A percentile compares a stretch with the other conserved stretches of the same genome.
These are phyloP conservation scores for Cladorrhinum samala DNA, from an alignment of 495 filamentous ascomycete species.

Conservation along the genomic window DNA sequence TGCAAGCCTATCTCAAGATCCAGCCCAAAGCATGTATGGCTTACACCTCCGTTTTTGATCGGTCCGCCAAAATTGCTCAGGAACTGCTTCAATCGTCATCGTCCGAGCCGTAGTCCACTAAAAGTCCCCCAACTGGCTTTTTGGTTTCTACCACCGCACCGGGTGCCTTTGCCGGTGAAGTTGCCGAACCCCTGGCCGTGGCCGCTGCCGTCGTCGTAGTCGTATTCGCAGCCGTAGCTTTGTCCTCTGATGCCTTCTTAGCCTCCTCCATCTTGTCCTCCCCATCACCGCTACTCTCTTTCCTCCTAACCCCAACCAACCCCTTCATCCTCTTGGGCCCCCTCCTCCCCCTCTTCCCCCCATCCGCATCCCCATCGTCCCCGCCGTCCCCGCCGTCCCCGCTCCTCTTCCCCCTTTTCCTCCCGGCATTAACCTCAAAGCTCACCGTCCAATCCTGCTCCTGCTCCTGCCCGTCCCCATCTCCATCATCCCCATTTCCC, in stretches of 20 bases:
- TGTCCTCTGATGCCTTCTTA: no score
- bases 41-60: no score
- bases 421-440: background rate
- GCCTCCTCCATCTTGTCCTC: conserved; percentile 1
- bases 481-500: conserved; percentile 23
- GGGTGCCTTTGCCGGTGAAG: background rate
- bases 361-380: conserved; percentile 21
- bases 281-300: conserved; percentile 3
- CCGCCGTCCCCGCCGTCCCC: conserved; percentile 15
- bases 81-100: conserved; percentile 19
- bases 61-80: background rate
- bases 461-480: conserved; percentile 16
- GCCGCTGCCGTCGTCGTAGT: no score
- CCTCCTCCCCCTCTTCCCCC: conserved; percentile 21
- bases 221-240: no score
- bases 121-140: conserved; percentile 17
- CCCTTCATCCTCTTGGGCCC: conserved; percentile 10
- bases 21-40: no score
- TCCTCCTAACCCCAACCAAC: conserved; percentile 10
- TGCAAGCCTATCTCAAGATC: no score
- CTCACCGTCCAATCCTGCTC: conserved; percentile 8
- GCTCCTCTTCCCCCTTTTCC: conserved; percentile 9
- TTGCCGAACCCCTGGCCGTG: background rate
- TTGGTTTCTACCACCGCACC: background rate
- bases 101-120: conserved; percentile 29